Evolutionary conservation across 2,329 filamentous ascomycete genomes (phyloP), one percentile per base, ranked within the genome.

Genomic region (Fusarium annulatum): DNA sequence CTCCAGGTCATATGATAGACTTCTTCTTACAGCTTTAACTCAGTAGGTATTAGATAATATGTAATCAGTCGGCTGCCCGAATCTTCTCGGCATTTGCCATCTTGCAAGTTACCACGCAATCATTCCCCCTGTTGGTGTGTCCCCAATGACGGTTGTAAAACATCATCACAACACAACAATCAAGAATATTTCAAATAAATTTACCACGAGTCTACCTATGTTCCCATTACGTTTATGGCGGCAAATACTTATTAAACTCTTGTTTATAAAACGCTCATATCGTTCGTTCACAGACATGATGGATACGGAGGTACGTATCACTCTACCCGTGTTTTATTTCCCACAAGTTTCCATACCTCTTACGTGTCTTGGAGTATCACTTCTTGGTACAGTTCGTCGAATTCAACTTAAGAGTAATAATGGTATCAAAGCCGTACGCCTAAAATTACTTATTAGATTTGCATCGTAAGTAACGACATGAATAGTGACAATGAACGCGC

Each of bases 121-220:
- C 60, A 49, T 23, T 18, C 64, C 43, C 38, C 64, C 58, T 28
- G 16, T 45, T 66, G 19, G 51, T 59, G 51, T 59, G 42, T 26
- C 58, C 53, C 71, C 36, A 48, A 65, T 74, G 55, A 64, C 71
- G 63, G 52, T 51, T 43, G 52, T 34, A 55, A n/a, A 72, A 41
- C 63, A 73, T 74, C 67, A 74, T 74, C 36, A 72, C 64, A 62
- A 56, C 62, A 57, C 39, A 39, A 53, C 48, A 59, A 72, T 42
- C 59, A 68, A 49, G 62, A 67, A 68, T 46, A 41, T 21, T 21
- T n/a, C 39, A 46, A 16, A 30, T 59, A n/a, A 19, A 19, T 55
- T 38, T 12, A 23, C 39, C 30, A 30, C 19, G 8, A 28, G 19
- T n/a, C 23, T 19, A 9, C 19, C 14, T 21, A 12, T 21, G 3